Conservation (phyloP, 371 early-diverging fungal species). For the Mortierella sp. region DNA sequence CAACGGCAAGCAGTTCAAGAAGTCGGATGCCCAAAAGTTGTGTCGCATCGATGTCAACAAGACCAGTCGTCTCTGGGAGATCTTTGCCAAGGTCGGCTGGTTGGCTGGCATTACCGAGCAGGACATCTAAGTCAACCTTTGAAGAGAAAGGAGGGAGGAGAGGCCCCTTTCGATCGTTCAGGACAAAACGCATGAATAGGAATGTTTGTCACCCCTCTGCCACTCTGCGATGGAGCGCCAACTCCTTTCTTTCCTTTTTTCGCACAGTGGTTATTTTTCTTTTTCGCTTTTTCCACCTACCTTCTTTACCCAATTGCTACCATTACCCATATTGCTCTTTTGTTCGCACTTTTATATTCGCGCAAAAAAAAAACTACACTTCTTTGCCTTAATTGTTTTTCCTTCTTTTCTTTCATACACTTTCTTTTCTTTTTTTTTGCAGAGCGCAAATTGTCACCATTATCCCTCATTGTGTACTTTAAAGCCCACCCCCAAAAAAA, state of each 20-base stretch:
- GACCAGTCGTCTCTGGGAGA: conserved; percentile 76
- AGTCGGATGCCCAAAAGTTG: conserved; percentile 80
- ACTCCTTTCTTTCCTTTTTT: neutral
- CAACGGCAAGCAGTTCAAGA: conserved; percentile 66
- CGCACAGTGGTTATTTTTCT: neutral
- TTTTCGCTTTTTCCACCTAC: neutral
- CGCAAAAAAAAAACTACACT: conserved; percentile 4
- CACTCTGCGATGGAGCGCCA: neutral
- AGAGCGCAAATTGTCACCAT: conserved; percentile 10
- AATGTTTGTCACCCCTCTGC: neutral
- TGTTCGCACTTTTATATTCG: neutral
- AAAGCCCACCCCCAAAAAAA: conserved; percentile 3
- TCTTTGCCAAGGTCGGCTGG: conserved; percentile 74
- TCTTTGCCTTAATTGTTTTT: conserved; percentile 1
- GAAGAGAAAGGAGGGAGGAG: neutral
- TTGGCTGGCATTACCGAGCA: conserved; percentile 46
- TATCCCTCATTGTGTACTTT: neutral
- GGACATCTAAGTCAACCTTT: conserved; percentile 29
- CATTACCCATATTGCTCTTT: neutral
- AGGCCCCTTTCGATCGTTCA: neutral
- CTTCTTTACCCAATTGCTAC: neutral
- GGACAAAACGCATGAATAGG: neutral
- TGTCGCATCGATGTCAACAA: conserved; percentile 84
- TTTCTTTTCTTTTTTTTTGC: neutral
- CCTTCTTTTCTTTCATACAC: neutral